Evolutionary conservation across 768 basidiomycete genomes (phyloP), one percentile per base, ranked within the genome.

Genomic region (Gloeopeniophorella convolvens): DNA sequence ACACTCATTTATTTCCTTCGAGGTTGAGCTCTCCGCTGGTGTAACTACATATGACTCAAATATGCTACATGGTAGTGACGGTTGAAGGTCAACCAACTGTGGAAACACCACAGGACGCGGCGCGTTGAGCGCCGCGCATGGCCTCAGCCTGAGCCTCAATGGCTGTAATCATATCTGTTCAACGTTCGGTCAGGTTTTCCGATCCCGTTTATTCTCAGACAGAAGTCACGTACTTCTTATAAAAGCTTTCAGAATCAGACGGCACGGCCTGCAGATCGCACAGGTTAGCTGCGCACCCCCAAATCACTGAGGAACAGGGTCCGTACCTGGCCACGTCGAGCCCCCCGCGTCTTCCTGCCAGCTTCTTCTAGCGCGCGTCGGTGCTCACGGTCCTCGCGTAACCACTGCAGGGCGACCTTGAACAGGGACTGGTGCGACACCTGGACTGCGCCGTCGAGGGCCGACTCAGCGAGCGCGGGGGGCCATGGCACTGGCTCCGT

Each of bases 241-340:
- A 95, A 62, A 95, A 95, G 1, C 74, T 77, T 65, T 93, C 91
- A 7, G 85, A 86, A 60, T 91, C 84, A 6, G 79, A 75, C 15
- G 88, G 82, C 23, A 80, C 71, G 5, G 63, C 66, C 82, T 85
- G 59, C 53, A 27, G 45, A 57, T 10, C 16, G 10, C 24, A 16
- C 26, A 31, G 9, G 23, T 49, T 35, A 46, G 40, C 24, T 24
- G 32, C 23, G 33, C 31, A 50, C 46, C 39, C 43, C 26, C 40
- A 46, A 42, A 26, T 3, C 21, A 32, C n/a, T 16, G 24, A 24
- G 37, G 33, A 24, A 39, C 44, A 42, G 37, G 42, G 37, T 42
- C 65, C 70, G 35, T 55, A 82, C 84, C 61, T 80, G 68, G 48
- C 78, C 68, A 58, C 63, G 70, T 42, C 77, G 73, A 33, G 84